These are phyloP conservation scores for Penicillium simplicissimum DNA, from an alignment of 495 filamentous ascomycete species.

Conservation along the genomic window DNA sequence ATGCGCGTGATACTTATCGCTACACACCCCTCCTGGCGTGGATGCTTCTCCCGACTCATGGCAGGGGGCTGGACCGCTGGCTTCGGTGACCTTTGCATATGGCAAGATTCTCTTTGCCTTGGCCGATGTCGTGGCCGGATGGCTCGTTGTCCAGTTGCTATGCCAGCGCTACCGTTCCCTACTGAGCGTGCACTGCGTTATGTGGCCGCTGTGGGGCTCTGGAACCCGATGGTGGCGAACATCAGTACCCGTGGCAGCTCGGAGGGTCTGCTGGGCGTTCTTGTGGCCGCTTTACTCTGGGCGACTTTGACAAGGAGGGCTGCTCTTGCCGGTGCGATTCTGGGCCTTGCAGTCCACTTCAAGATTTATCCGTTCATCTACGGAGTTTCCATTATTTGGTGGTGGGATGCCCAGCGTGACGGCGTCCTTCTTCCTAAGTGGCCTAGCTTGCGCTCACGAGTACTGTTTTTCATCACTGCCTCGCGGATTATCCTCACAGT, in stretches of 20 bases:
- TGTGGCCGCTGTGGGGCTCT: slow-evolving; percentile 77
- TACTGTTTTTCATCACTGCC: slow-evolving; percentile 59
- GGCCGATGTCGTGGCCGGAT: slow-evolving; percentile 83
- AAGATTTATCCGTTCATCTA: slow-evolving; percentile 99
- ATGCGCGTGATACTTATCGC: slow-evolving; percentile 88
- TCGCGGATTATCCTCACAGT: slow-evolving; percentile 61
- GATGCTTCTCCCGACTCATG: slow-evolving; percentile 81
- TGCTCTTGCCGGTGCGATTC: slow-evolving; percentile 67
- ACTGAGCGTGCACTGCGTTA: slow-evolving; percentile 63
- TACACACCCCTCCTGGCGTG: slow-evolving; percentile 94
- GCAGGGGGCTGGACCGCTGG: slow-evolving; percentile 33
- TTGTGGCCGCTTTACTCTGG: slow-evolving; percentile 82
- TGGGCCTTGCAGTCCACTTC: slow-evolving; percentile 89
- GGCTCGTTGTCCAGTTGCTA: slow-evolving; percentile 73
- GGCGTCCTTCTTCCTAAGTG: slow-evolving; percentile 10
- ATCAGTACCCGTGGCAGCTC: slow-evolving; percentile 94
- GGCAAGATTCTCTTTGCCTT: slow-evolving; percentile 86
- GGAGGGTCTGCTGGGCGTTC: slow-evolving; percentile 82
- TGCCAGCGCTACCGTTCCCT: slow-evolving; percentile 43
- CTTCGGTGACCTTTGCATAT: slow-evolving; percentile 59
- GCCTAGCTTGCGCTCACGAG: slow-evolving; percentile 14
- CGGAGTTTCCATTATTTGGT: slow-evolving; percentile 81
- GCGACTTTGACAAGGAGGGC: slow-evolving; percentile 62
- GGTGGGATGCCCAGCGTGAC: slow-evolving; percentile 65
- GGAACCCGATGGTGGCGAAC: slow-evolving; percentile 97